phyloP scores from a whole-genome alignment of 306 rosid genomes.

The Cucumis cinereus region DNA sequence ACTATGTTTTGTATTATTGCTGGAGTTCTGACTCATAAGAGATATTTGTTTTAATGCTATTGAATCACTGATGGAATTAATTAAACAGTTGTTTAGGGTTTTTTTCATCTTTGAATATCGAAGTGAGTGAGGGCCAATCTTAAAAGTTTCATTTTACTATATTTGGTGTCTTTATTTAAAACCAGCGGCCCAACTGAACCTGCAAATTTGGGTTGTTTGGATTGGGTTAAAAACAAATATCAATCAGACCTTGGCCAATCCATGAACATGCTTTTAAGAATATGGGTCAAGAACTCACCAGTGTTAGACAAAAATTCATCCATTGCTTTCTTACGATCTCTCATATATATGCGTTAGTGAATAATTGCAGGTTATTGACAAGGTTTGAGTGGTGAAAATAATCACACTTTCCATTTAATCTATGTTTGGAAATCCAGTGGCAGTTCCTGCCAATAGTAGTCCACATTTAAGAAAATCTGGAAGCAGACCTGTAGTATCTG shows the following conservation, averaged over 20 bases:
- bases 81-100: not conserved
- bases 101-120: not conserved
- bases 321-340: not conserved
- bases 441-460: slow-evolving; percentile 60
- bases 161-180: not conserved
- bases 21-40: not conserved
- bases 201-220: not conserved
- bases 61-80: not conserved
- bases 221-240: not conserved
- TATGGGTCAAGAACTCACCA: not conserved
- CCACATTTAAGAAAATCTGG: slow-evolving; percentile 95
- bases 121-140: not conserved
- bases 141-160: not conserved
- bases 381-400: slow-evolving; percentile 12
- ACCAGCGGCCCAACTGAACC: not conserved
- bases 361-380: slow-evolving; percentile 20
- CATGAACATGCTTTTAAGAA: not conserved
- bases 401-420: slow-evolving; percentile 32
- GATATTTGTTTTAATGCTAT: not conserved
- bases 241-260: not conserved
- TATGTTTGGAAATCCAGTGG: slow-evolving; percentile 67
- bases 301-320: not conserved
- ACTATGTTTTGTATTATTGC: not conserved
- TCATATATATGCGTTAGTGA: slow-evolving; percentile 11
- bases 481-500: slow-evolving; percentile 73